phyloP scores from a whole-genome alignment of 345 rosid genomes.

The Linum trigynum region DNA sequence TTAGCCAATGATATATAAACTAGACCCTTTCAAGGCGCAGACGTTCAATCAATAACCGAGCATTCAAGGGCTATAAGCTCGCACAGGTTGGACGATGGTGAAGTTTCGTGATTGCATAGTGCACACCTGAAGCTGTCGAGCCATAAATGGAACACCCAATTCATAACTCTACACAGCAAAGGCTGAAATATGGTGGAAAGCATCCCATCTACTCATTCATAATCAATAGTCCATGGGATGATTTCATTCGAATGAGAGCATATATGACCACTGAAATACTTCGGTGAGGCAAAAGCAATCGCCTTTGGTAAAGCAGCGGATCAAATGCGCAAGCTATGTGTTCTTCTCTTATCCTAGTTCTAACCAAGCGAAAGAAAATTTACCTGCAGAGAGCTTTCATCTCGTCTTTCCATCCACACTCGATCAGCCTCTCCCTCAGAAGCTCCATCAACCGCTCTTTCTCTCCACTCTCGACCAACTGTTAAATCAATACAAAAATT shows the following conservation, averaged over 20 bases:
- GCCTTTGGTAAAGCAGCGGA: background rate
- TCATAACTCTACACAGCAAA: too few relatives aligned
- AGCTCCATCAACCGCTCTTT: constrained; percentile 64
- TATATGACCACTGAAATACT: background rate
- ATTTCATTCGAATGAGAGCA: background rate
- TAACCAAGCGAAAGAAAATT: background rate
- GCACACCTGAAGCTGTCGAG: background rate
- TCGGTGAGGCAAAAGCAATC: background rate
- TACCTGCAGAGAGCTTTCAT: constrained; percentile 80
- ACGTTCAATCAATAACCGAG: background rate
- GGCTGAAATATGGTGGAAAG: too few relatives aligned
- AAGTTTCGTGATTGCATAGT: too few relatives aligned
- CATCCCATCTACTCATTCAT: too few relatives aligned
- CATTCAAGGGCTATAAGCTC: background rate
- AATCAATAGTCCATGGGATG: too few relatives aligned
- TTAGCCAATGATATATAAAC: background rate
- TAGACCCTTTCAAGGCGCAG: background rate
- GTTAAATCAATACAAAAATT: constrained; percentile 1
- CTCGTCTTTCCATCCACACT: constrained; percentile 81
- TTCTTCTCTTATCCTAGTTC: background rate
- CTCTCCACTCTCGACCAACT: constrained; percentile 71
- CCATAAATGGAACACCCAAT: too few relatives aligned
- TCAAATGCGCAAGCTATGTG: background rate
- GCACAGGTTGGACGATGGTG: background rate
- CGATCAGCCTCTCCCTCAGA: constrained; percentile 60